Base-by-base conservation (phyloP, 768 basidiomycete genomes). In the Sarcodon sp. region DNA sequence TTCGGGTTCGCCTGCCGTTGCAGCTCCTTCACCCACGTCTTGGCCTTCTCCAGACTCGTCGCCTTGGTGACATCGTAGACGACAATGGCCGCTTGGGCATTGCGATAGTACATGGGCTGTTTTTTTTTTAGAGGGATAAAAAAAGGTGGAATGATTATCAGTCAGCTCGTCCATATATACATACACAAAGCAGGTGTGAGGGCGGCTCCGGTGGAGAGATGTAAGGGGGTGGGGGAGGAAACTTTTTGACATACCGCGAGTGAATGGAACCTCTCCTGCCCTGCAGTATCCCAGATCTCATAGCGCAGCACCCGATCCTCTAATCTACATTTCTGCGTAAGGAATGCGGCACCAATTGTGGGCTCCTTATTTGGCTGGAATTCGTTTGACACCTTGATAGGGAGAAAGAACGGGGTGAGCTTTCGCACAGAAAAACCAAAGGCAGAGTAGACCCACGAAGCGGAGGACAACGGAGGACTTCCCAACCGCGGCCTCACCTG, bases 311-410 rank as follows among this genome's bases (percentile, higher is more conserved):
- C 84, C 48, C 87, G 86, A 66, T 98, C 96, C 64, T 99, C 94
- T 35, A 93, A 72, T 47, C 89, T 83, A 59, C 90, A 93, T 65
- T 93, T 92, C 73, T 94, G 91, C 12, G 91, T 94, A 47, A 94
- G 64, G 70, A 94, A 94, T 4, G 90, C 93, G 46, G 93, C 93
- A 34, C 93, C 94, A 58, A 99, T 98, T 21, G 94, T 99, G 8
- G 94, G 94, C 59, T 96, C 92, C 66, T 97, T 98, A 76, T 98
- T 97, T 51, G 89, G 81, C 66, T 97, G 93, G 66, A 98, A 99
- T 64, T 99, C 94, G 69, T 98, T 91, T 62, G 86, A 86, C 47
- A 91, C 88, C 88, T 91, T 49, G 37, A 41, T 7, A 11, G 37
- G 34, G 27, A 35, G 11, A 39, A 45, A 43, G 43, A 11, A 27